These are phyloP conservation scores for Talaromyces sp. DNA, from an alignment of 2,329 filamentous ascomycete species.

Conservation along the genomic window DNA sequence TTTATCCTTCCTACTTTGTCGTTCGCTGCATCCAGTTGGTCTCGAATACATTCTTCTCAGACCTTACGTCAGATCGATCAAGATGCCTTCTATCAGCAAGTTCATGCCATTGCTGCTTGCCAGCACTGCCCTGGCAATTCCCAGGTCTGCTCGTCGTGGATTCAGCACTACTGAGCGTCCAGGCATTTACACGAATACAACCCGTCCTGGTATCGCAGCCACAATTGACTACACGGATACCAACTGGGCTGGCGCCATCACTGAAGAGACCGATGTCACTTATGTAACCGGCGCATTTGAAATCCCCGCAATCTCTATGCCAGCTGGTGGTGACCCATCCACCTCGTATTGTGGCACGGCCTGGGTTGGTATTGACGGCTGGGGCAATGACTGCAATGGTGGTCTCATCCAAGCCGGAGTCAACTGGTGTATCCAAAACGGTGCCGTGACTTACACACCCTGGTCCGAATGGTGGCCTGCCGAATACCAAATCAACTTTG, in stretches of 20 bases:
- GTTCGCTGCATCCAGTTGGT: neutral
- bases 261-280: constrained; percentile 13
- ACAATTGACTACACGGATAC: constrained; percentile 9
- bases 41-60: neutral
- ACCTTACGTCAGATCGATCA: neutral
- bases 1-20: neutral
- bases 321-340: constrained; percentile 7
- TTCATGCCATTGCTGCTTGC: constrained; percentile 12
- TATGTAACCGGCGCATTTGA: constrained; percentile 11
- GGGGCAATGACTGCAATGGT: constrained; percentile 10
- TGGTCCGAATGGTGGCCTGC: constrained; percentile 17
- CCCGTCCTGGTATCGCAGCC: constrained; percentile 1
- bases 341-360: constrained; percentile 14
- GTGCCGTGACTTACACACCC: constrained; percentile 2
- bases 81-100: constrained; percentile 10
- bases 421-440: constrained; percentile 16
- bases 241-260: constrained; percentile 16
- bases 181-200: constrained; percentile 9
- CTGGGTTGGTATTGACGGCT: constrained; percentile 17
- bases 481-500: constrained; percentile 7
- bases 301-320: constrained; percentile 8
- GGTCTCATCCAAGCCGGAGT: constrained; percentile 15
- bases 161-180: constrained; percentile 10
- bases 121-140: neutral
- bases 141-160: neutral